Percentiles rank a stretch among this genome's conserved stretches.
phyloP scores from a whole-genome alignment of 768 basidiomycete species.

The Vararia minispora region DNA sequence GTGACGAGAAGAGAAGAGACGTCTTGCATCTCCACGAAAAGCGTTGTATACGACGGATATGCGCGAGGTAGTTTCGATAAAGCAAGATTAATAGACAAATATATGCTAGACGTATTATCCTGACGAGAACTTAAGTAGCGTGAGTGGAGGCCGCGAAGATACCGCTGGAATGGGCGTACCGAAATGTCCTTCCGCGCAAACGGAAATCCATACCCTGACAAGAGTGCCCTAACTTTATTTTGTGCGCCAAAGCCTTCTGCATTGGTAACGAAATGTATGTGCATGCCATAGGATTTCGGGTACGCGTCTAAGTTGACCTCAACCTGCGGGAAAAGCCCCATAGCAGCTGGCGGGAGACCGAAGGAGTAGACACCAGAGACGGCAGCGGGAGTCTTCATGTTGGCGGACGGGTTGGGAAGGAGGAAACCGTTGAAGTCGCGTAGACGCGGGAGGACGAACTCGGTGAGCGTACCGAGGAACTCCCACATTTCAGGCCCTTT shows the following conservation, averaged over 20 bases:
- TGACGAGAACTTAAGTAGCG: no score
- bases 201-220: conserved; percentile 90
- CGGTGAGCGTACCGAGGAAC: conserved; percentile 77
- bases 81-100: no score
- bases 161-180: no score
- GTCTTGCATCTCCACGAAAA: no score
- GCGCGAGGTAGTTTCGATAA: no score
- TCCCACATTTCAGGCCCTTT: conserved; percentile 92
- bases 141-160: no score
- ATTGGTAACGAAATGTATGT: conserved; percentile 89
- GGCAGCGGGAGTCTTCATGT: conserved; percentile 58
- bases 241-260: conserved; percentile 83
- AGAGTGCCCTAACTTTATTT: conserved; percentile 72
- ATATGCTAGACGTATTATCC: no score
- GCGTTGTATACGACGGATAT: no score
- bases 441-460: conserved; percentile 91
- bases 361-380: conserved; percentile 85
- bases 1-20: no score
- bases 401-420: conserved; percentile 66
- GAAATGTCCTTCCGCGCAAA: conserved; percentile 41
- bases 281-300: conserved; percentile 79
- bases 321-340: conserved; percentile 91
- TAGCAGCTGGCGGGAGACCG: conserved; percentile 73
- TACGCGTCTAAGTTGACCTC: conserved; percentile 91
- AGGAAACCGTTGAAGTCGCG: conserved; percentile 82